Conservation (phyloP, 1,284 basidiomycete species). For the Leccinum fallax region DNA sequence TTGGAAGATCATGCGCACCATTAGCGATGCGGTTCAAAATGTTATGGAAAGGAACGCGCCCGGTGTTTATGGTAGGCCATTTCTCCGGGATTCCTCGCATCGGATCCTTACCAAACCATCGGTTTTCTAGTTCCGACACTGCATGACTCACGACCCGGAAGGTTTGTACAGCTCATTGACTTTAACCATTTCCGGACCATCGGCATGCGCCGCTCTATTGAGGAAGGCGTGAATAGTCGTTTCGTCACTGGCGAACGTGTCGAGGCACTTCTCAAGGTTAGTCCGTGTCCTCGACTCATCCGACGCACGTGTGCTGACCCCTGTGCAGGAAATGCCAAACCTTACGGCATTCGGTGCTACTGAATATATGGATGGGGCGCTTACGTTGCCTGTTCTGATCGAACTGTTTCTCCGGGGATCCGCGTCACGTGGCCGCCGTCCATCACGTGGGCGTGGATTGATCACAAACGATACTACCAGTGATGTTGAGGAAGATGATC, state of each 20-base stretch:
- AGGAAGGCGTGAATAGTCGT: constrained; percentile 85
- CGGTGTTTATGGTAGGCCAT: constrained; percentile 61
- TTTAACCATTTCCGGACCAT: constrained; percentile 96
- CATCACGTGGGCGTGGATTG: constrained; percentile 64
- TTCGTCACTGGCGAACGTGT: constrained; percentile 93
- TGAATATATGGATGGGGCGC: constrained; percentile 93
- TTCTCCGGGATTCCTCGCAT: neutral
- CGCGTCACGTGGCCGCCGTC: constrained; percentile 65
- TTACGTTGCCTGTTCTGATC: constrained; percentile 79
- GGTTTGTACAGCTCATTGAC: constrained; percentile 77
- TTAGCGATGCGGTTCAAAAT: constrained; percentile 72
- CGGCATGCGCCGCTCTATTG: constrained; percentile 90
- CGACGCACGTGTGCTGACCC: constrained; percentile 15
- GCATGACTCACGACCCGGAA: constrained; percentile 74
- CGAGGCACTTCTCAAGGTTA: constrained; percentile 78
- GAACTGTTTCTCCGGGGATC: constrained; percentile 86
- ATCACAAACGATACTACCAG: constrained; percentile 41
- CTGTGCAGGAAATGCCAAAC: constrained; percentile 78
- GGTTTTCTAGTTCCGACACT: constrained; percentile 61
- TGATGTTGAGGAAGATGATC: constrained; percentile 69
- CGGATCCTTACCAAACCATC: constrained; percentile 2
- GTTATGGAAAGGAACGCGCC: constrained; percentile 62
- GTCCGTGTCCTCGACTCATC: neutral
- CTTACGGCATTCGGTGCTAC: constrained; percentile 86
- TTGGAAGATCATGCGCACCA: constrained; percentile 77